Evolutionary conservation across 805 yeast genomes (phyloP).

Genomic region (Wickerhamomyces chaumierensis): DNA sequence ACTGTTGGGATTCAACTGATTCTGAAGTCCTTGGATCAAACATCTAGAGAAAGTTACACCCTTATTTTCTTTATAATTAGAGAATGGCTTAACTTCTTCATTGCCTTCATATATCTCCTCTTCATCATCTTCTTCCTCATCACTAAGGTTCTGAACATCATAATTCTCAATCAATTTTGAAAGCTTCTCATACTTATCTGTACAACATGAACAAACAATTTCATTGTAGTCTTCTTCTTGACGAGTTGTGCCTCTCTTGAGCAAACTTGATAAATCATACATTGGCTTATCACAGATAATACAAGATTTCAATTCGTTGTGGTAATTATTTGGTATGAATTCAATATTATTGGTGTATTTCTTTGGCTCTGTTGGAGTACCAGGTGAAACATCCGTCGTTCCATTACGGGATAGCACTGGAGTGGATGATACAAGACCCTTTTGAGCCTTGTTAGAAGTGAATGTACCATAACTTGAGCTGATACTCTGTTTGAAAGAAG

Average conservation of each 20-base stretch:
- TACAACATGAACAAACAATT: conserved; percentile 53
- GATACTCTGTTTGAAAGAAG: too few species aligned
- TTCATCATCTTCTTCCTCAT: conserved; percentile 12
- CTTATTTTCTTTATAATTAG: conserved; percentile 2
- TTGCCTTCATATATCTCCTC: conserved; percentile 12
- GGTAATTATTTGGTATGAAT: not conserved
- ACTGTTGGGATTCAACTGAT: conserved; percentile 15
- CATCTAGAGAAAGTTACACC: conserved; percentile 20
- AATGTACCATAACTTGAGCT: too few species aligned
- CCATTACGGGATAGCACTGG: too few species aligned
- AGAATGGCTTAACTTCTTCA: conserved; percentile 2
- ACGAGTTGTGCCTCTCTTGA: conserved; percentile 10
- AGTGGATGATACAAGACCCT: too few species aligned
- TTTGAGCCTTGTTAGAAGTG: too few species aligned
- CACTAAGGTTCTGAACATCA: conserved; percentile 20
- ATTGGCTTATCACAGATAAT: conserved; percentile 62
- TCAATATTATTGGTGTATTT: not conserved
- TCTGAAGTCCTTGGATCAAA: conserved; percentile 20
- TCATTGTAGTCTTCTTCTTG: conserved; percentile 24
- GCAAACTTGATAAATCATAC: conserved; percentile 42
- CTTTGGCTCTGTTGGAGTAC: too few species aligned
- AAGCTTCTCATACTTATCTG: conserved; percentile 42
- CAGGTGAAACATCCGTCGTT: too few species aligned
- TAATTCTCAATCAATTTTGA: conserved; percentile 26
- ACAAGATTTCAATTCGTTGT: conserved; percentile 28